Percentiles rank a stretch among this genome's conserved stretches.
Conservation (phyloP, 768 basidiomycete genomes). For the Russula foetens region DNA sequence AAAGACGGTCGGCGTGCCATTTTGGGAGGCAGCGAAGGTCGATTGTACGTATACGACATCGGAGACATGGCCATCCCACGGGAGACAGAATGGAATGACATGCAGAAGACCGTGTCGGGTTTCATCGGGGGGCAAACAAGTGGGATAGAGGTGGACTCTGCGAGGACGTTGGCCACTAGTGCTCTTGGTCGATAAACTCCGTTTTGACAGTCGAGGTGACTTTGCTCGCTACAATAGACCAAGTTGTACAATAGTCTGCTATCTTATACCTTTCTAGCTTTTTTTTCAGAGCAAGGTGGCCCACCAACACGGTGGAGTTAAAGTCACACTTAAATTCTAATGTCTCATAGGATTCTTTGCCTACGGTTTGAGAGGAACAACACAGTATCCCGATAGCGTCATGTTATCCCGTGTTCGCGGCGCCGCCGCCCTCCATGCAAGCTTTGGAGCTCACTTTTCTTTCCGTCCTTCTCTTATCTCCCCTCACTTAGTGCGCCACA, state of each 20-base stretch:
- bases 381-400: slow-evolving; percentile 11
- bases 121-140: slow-evolving; percentile 41
- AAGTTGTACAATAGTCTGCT: slow-evolving; percentile 4
- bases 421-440: neutral
- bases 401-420: slow-evolving; percentile 15
- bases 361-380: neutral
- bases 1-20: slow-evolving; percentile 89
- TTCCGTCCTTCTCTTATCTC: slow-evolving; percentile 8
- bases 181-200: slow-evolving; percentile 27
- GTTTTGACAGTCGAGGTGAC: neutral
- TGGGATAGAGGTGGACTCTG: slow-evolving; percentile 28
- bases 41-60: slow-evolving; percentile 89
- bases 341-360: no score
- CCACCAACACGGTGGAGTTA: no score
- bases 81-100: slow-evolving; percentile 89
- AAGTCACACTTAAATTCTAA: neutral
- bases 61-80: slow-evolving; percentile 84
- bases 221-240: neutral
- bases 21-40: slow-evolving; percentile 87
- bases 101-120: slow-evolving; percentile 80
- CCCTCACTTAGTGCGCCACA: slow-evolving; percentile 11
- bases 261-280: slow-evolving; percentile 4
- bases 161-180: slow-evolving; percentile 23
- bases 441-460: neutral
- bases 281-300: neutral